Percentiles rank a stretch among this genome's conserved stretches.
These are phyloP conservation scores for Fistulinella cinereoalba DNA, from an alignment of 1,284 basidiomycete genomes.

Conservation along the genomic window DNA sequence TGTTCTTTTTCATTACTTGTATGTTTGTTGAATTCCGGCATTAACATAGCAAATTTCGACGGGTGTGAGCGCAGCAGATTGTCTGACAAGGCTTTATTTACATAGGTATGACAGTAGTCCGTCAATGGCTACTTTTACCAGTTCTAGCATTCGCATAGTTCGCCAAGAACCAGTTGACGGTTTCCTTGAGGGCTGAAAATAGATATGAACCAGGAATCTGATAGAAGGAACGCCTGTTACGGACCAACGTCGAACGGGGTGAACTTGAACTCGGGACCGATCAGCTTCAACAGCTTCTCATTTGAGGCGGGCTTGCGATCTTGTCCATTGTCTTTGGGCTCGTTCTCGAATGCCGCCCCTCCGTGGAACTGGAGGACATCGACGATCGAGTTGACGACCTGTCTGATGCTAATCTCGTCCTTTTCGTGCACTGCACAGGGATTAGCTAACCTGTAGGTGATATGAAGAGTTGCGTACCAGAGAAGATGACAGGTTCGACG, in stretches of 20 bases:
- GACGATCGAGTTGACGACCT: conserved; percentile 82
- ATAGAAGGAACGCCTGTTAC: conserved; percentile 30
- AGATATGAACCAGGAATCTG: not conserved
- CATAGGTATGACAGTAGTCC: conserved; percentile 6
- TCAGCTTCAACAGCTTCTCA: conserved; percentile 68
- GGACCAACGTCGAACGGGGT: conserved; percentile 79
- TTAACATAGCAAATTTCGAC: not conserved
- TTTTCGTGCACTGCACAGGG: conserved; percentile 69
- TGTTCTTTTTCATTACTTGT: not conserved
- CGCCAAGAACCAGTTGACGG: conserved; percentile 76
- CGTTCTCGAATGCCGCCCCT: conserved; percentile 55
- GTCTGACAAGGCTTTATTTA: no score
- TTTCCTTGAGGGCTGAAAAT: conserved; percentile 58
- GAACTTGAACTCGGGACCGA: conserved; percentile 72
- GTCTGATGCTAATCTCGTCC: conserved; percentile 86
- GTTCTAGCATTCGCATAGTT: conserved; percentile 69
- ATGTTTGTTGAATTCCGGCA: not conserved
- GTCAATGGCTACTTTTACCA: conserved; percentile 32
- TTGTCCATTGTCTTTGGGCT: conserved; percentile 62
- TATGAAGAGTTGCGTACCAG: conserved; percentile 46
- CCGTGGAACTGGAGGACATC: conserved; percentile 63
- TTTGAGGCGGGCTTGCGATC: conserved; percentile 94
- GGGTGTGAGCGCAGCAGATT: no score
- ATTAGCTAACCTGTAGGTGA: not conserved
- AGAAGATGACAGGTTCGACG: conserved; percentile 86